Base-by-base conservation (phyloP, 1,284 basidiomycete genomes). In the Coriolopsis trogii region DNA sequence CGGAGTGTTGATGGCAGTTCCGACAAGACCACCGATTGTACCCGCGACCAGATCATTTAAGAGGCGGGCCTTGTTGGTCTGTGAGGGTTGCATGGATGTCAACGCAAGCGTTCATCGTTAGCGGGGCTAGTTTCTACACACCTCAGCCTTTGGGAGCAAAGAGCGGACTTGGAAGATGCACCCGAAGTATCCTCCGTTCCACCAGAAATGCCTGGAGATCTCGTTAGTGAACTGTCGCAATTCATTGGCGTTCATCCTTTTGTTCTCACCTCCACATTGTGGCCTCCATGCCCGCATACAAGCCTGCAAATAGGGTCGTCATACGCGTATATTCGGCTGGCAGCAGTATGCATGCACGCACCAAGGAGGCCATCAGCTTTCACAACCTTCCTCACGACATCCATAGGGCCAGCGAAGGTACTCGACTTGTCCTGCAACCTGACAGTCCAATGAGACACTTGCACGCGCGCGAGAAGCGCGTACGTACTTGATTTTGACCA, bases 101-200 rank as follows among this genome's bases (percentile, higher is more conserved):
- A 33, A 30, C 18, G 20, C 25, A 5, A 21, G 18, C 41, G 21
- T 21, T 31, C 10, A 15, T 7, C 41, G 20, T 9, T 3, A 28
- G 24, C 28, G 33, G 13, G 20, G 26, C 37, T 6, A 39, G 20
- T n/a, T 21, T 20, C 1, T 8, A 21, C 6, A 53, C 75, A 91
- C 92, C 72, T 91, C 80, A 12, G 95, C 81, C 68, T 93, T 93
- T 43, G 95, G 94, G 41, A 99, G 74, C 55, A 94, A 56, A 0
- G 77, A 66, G 55, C 87, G 83, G 51, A 97, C 86, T 71, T 90
- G 88, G 77, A 87, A 89, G 67, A 98, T 98, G 58, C 86, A 87
- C 26, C 89, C 95, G 63, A 96, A 97, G 77, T 94, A 97, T 20
- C 94, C 95, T 41, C 93, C 95, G 67, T 98, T 93, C 89, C 90